Base-by-base conservation (phyloP, 108 stramenopile genomes). In the Pseudonitzschia delicatissima region DNA sequence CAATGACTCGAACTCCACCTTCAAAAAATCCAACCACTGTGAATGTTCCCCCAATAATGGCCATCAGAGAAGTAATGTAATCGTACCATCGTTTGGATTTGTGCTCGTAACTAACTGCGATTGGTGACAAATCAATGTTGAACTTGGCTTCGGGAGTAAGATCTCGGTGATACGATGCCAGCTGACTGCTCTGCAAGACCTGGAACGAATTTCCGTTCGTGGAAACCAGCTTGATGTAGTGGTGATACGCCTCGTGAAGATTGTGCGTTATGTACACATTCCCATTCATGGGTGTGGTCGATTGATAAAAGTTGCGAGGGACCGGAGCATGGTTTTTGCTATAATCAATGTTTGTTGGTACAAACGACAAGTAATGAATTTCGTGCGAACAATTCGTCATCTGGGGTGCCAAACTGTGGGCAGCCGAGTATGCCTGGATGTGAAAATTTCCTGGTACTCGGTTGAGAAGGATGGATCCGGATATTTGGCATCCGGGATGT, bases 401-500 rank as follows among this genome's bases (percentile, higher is more conserved):
- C 33, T 84, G 69, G n/a, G 95, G 83, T 36, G 85, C 87, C 62
- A 98, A 64, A 67, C 87, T 76, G 64, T 97, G 95, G 26, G 80
- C 68, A 25, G 78, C 80, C n/a, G 92, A 93, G 57, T 79, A 60
- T 2, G 89, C 88, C 66, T 96, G 89, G 57, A 98, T 88, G 71
- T 94, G 77, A 76, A 98, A 98, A 73, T 98, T 94, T 0, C 96
- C 96, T 20, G 97, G 97, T 13, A 91, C 95, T 29, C 94, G 78
- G 67, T 97, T 88, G n/a, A 97, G 84, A 39, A 79, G 57, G 18
- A 94, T 27, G 48, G 71, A 44, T 0, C 93, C 93, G 18, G 74
- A 48, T 5, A 94, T 52, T 48, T 84, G 79, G 65, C 95, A 96
- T 23, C 92, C 95, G 37, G 92, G 92, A 66, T 91, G 89, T 3